phyloP scores from a whole-genome alignment of 495 filamentous ascomycete species.

The Parathielavia hyrcaniae region DNA sequence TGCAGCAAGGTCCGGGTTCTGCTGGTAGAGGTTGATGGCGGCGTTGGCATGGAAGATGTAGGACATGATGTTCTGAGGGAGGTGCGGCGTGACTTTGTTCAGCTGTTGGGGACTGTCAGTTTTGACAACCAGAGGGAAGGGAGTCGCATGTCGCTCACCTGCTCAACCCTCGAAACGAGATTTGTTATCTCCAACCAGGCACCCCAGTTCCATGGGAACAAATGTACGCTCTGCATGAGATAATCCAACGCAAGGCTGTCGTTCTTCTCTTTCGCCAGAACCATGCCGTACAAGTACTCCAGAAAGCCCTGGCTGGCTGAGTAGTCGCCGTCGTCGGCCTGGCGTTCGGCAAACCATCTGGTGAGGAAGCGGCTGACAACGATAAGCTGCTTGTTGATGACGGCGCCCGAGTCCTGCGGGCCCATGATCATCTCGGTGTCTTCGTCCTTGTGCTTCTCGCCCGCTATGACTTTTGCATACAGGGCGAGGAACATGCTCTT shows the following conservation, averaged over 20 bases:
- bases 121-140: not conserved
- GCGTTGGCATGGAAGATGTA: conserved; percentile 88
- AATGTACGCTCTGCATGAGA: conserved; percentile 75
- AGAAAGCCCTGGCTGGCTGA: conserved; percentile 77
- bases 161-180: conserved; percentile 66
- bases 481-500: conserved; percentile 87
- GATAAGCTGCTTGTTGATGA: conserved; percentile 75
- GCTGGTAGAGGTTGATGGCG: conserved; percentile 85
- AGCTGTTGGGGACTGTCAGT: conserved; percentile 34
- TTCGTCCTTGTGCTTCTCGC: conserved; percentile 93
- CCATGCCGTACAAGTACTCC: conserved; percentile 82
- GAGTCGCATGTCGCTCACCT: conserved; percentile 49
- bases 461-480: conserved; percentile 86
- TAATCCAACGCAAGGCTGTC: conserved; percentile 74
- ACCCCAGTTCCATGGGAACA: conserved; percentile 91
- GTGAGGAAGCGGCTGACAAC: conserved; percentile 69
- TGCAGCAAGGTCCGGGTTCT: conserved; percentile 62
- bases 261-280: conserved; percentile 85
- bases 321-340: conserved; percentile 51
- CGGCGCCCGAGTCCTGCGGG: conserved; percentile 76
- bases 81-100: conserved; percentile 46
- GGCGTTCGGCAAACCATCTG: conserved; percentile 63
- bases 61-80: conserved; percentile 88
- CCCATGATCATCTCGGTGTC: conserved; percentile 97
- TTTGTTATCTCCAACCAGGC: conserved; percentile 88